A percentile compares a stretch with the other conserved stretches of the same genome.
Conservation (phyloP, 2,329 filamentous ascomycete genomes). For the Neofusicoccum laricinum region DNA sequence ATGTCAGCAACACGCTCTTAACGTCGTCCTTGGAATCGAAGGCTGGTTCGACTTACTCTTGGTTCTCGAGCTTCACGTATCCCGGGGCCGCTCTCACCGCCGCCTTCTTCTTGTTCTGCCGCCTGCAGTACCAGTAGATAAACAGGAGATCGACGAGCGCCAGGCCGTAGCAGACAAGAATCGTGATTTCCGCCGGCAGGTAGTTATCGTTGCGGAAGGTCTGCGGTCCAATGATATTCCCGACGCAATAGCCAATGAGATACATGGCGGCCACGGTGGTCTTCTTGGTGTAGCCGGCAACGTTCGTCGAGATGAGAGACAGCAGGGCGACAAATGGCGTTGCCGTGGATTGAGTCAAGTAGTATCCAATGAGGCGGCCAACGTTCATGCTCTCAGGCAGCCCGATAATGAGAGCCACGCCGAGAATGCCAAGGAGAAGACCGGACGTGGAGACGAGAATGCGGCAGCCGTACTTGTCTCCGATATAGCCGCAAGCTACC, state of each 20-base stretch:
- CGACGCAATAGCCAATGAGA: conserved; percentile 49
- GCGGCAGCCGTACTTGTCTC: conserved; percentile 56
- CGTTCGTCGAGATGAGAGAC: conserved; percentile 61
- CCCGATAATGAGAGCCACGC: conserved; percentile 63
- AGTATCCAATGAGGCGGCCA: conserved; percentile 63
- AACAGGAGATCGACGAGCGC: conserved; percentile 56
- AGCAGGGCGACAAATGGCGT: conserved; percentile 64
- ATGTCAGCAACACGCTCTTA: neutral
- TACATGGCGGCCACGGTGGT: conserved; percentile 53
- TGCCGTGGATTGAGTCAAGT: conserved; percentile 59
- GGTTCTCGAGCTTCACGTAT: conserved; percentile 63
- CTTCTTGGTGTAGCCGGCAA: conserved; percentile 59
- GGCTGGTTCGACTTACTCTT: conserved; percentile 49
- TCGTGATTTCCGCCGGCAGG: conserved; percentile 61
- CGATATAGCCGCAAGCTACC: conserved; percentile 55
- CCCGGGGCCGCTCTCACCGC: conserved; percentile 49
- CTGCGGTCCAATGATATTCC: conserved; percentile 44
- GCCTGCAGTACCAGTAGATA: conserved; percentile 60
- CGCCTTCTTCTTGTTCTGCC: conserved; percentile 60
- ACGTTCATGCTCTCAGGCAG: conserved; percentile 56
- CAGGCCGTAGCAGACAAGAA: conserved; percentile 58
- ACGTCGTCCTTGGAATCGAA: neutral
- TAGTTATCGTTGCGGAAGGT: conserved; percentile 53
- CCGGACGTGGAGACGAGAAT: conserved; percentile 55
- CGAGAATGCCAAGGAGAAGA: conserved; percentile 54